phyloP scores from a whole-genome alignment of 371 early-diverging fungal genomes.

The Dinochytrium kinnereticum region DNA sequence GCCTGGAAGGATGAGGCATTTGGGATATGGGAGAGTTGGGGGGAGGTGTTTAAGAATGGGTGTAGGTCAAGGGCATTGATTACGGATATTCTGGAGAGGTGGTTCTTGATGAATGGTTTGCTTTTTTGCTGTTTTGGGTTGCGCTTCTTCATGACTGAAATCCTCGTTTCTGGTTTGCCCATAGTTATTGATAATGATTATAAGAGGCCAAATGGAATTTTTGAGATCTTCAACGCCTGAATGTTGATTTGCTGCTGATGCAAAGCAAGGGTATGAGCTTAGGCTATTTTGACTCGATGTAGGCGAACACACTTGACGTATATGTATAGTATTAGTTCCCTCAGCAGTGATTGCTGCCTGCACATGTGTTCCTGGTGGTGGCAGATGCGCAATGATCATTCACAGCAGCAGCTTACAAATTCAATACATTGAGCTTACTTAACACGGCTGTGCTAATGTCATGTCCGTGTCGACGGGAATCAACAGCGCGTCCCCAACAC shows the following conservation, averaged over 20 bases:
- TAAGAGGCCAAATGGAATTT: conserved; percentile 73
- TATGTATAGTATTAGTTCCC: background rate
- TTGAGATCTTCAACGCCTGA: conserved; percentile 64
- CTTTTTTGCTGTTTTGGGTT: background rate
- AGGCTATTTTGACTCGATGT: too few species aligned
- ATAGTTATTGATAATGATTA: conserved; percentile 95
- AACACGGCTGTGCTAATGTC: too few species aligned
- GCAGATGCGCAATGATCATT: too few species aligned
- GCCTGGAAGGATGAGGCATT: conserved; percentile 99
- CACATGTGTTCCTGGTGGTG: too few species aligned
- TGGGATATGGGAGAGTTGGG: conserved; percentile 93
- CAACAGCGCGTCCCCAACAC: too few species aligned
- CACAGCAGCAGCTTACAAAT: too few species aligned
- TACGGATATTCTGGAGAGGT: conserved; percentile 71
- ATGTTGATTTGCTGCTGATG: too few species aligned
- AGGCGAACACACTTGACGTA: too few species aligned
- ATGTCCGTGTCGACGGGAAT: too few species aligned
- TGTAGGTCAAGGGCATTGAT: conserved; percentile 68
- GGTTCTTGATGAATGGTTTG: conserved; percentile 83
- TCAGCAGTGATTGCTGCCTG: background rate
- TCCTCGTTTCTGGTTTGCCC: background rate
- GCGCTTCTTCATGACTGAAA: background rate
- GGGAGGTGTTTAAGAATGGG: conserved; percentile 67
- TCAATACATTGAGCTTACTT: too few species aligned
- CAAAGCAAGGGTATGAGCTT: too few species aligned